Conservation (phyloP, 164 flowering plant species). For the Magnolia sinica region DNA sequence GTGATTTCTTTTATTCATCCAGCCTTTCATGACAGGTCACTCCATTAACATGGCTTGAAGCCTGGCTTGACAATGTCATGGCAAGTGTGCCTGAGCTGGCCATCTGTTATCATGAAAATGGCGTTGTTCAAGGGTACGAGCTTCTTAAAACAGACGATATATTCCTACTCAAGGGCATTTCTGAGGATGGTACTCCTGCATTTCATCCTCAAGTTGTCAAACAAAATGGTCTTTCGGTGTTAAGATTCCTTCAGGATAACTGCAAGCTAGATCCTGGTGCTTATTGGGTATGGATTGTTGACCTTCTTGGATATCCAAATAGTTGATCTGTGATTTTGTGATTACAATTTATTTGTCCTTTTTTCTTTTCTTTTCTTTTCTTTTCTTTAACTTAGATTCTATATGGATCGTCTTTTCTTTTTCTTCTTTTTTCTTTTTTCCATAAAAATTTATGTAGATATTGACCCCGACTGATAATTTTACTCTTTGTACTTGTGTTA, state of each 20-base stretch:
- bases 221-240: conserved; percentile 93
- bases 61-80: conserved; percentile 99
- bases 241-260: conserved; percentile 91
- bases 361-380: background rate
- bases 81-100: conserved; percentile 98
- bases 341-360: conserved; percentile 4
- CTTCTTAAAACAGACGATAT: conserved; percentile 95
- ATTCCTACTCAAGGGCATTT: conserved; percentile 74
- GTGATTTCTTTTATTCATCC: background rate
- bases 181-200: conserved; percentile 93
- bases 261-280: conserved; percentile 99
- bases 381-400: background rate
- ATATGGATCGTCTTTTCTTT: no score
- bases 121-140: conserved; percentile 96
- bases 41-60: conserved; percentile 94
- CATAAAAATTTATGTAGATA: no score
- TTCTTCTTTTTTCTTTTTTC: no score
- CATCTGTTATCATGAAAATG: conserved; percentile 90
- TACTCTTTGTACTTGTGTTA: no score
- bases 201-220: conserved; percentile 97
- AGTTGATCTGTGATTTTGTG: conserved; percentile 2
- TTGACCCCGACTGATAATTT: no score
- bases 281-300: conserved; percentile 67
- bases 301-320: background rate
- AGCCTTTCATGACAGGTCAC: conserved; percentile 53